phyloP scores from a whole-genome alignment of 2,329 filamentous ascomycete species.

The Septoria linicola region DNA sequence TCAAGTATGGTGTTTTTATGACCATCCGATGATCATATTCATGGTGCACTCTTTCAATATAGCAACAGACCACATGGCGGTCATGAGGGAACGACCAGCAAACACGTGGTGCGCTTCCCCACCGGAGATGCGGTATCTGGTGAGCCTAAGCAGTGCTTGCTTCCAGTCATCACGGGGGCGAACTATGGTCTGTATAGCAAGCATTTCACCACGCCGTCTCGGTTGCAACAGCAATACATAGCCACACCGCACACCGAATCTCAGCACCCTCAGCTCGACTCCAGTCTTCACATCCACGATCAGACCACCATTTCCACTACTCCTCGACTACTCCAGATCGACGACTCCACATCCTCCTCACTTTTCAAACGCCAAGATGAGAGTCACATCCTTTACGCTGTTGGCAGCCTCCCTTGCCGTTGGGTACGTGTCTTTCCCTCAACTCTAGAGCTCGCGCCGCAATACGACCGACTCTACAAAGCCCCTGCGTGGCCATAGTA shows the following conservation, averaged over 20 bases:
- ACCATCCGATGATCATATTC: too few species aligned
- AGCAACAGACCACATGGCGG: too few species aligned
- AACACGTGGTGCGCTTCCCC: neutral
- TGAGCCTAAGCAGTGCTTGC: neutral
- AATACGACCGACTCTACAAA: too few species aligned
- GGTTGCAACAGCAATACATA: neutral
- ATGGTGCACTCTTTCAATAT: too few species aligned
- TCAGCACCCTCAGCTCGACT: too few species aligned
- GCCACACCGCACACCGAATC: neutral
- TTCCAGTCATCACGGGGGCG: neutral
- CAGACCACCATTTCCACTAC: neutral
- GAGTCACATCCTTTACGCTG: neutral
- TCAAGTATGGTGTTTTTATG: too few species aligned
- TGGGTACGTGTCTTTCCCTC: conserved; percentile 6
- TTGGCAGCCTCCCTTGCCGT: conserved; percentile 4
- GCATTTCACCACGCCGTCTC: neutral
- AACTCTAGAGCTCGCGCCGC: neutral
- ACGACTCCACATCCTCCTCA: neutral
- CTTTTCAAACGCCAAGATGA: neutral
- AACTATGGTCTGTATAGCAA: too few species aligned
- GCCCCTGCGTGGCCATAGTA: too few species aligned
- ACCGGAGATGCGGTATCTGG: neutral
- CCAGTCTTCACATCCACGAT: too few species aligned
- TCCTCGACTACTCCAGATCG: neutral
- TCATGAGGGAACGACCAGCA: neutral